phyloP scores from a whole-genome alignment of 192 early-diverging fungal genomes.

The Rhizoclosmatium sp. region DNA sequence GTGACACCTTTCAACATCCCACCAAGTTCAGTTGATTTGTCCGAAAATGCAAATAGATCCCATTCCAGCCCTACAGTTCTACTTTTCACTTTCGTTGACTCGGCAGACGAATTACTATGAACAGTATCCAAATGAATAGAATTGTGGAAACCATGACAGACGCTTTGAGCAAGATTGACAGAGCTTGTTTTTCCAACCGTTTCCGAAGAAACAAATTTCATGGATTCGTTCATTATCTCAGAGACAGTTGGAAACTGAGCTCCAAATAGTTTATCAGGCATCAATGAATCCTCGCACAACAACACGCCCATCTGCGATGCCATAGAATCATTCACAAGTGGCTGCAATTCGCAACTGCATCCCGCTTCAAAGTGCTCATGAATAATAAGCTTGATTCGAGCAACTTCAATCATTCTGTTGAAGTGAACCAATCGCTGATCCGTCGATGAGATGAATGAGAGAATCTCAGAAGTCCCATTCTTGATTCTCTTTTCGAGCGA shows the following conservation, averaged over 20 bases:
- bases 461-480: not conserved
- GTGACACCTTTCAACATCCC: not conserved
- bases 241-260: no score
- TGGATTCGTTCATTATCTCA: no score
- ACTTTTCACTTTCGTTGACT: not conserved
- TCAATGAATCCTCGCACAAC: not conserved
- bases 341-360: not conserved
- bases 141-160: not conserved
- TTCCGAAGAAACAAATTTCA: no score
- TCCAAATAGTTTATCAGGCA: not conserved
- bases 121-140: not conserved
- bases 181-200: not conserved
- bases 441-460: not conserved
- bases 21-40: not conserved
- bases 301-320: conserved; percentile 23
- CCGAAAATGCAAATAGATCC: not conserved
- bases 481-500: not conserved
- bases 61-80: conserved; percentile 1
- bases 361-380: conserved; percentile 6
- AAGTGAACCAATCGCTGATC: not conserved
- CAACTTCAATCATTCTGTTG: not conserved
- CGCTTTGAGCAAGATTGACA: not conserved
- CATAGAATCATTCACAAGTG: not conserved
- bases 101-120: not conserved
- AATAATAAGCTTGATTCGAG: not conserved